These are phyloP conservation scores for Heliamphora exappendiculata DNA, from an alignment of 148 eudicot species.

Conservation along the genomic window DNA sequence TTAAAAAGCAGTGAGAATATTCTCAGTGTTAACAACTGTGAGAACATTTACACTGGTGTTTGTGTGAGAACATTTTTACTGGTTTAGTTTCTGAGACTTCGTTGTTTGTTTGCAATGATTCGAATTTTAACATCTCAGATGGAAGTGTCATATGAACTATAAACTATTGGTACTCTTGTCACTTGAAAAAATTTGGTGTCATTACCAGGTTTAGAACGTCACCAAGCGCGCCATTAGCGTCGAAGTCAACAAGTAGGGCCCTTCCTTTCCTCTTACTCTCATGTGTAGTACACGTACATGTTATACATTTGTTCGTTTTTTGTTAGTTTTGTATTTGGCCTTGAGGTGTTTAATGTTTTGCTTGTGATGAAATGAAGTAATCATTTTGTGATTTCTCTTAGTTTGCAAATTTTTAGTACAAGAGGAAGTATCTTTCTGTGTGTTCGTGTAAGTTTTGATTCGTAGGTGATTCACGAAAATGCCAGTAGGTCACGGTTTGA, in stretches of 20 bases:
- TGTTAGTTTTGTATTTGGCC: not conserved
- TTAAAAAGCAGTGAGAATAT: no score
- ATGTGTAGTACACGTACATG: not conserved
- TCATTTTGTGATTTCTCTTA: not conserved
- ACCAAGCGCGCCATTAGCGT: constrained; percentile 43
- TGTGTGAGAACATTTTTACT: no score
- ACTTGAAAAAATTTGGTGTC: no score
- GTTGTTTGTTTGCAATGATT: no score
- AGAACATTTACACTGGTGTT: no score
- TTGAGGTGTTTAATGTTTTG: not conserved
- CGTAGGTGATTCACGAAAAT: constrained; percentile 8
- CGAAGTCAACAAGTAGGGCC: constrained; percentile 37
- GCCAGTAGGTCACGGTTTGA: constrained; percentile 36
- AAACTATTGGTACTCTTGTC: no score
- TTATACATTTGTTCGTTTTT: no score
- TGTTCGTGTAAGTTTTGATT: not conserved
- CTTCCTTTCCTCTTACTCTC: not conserved
- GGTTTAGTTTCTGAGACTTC: no score
- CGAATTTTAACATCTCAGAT: no score
- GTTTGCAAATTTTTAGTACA: not conserved
- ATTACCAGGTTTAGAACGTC: constrained; percentile 39
- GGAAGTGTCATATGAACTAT: no score
- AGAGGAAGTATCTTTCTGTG: not conserved
- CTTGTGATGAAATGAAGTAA: not conserved
- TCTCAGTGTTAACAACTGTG: no score